Evolutionary conservation across 495 filamentous ascomycete genomes (phyloP).

Genomic region (Neurospora sublineolata): DNA sequence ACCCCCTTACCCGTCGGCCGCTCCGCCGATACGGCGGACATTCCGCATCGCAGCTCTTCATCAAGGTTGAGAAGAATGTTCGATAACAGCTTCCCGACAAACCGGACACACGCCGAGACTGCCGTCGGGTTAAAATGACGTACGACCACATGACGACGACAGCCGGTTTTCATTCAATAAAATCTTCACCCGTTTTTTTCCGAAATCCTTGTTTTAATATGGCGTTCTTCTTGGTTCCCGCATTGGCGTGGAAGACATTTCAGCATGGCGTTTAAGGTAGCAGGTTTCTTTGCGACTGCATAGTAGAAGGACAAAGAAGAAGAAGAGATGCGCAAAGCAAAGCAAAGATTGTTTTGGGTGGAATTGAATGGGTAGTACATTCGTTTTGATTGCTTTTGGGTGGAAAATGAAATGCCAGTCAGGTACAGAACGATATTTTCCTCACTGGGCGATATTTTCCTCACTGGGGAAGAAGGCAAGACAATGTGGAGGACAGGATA

Average conservation of each 20-base stretch:
- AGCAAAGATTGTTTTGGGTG: not conserved
- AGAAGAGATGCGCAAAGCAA: not conserved
- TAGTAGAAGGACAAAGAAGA: not conserved
- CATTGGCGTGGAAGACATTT: not conserved
- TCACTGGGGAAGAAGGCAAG: not conserved
- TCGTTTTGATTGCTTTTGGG: not conserved
- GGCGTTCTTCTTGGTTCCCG: not conserved
- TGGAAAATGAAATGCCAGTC: not conserved
- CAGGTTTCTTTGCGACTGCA: not conserved
- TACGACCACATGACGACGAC: not conserved
- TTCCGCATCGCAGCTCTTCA: slow-evolving; percentile 55
- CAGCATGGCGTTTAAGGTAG: not conserved
- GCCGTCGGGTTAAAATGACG: not conserved
- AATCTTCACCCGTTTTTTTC: not conserved
- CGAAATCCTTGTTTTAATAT: not conserved
- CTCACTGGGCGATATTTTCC: too few species aligned
- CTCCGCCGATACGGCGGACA: slow-evolving; percentile 34
- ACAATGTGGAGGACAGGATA: too few species aligned
- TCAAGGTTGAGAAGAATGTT: slow-evolving; percentile 43
- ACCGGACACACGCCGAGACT: not conserved
- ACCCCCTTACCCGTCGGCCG: slow-evolving; percentile 28
- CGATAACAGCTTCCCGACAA: slow-evolving; percentile 6
- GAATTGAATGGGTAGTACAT: not conserved
- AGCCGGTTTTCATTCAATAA: not conserved
- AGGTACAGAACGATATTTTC: not conserved